phyloP scores from a whole-genome alignment of 192 early-diverging fungal species.

The Phlyctochytrium bullatum region DNA sequence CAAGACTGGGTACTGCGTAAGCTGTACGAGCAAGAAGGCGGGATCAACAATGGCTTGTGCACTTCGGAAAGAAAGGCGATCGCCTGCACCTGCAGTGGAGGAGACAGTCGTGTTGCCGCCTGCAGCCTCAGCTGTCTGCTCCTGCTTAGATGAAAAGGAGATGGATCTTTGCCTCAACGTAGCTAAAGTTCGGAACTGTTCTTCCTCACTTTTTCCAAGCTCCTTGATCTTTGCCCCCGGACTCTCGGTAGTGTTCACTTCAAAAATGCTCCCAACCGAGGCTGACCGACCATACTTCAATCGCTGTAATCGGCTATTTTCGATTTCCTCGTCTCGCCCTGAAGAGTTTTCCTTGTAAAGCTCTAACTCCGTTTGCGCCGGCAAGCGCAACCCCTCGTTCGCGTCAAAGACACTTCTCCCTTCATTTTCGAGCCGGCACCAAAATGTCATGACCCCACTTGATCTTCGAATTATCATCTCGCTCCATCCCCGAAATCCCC shows the following conservation, averaged over 20 bases:
- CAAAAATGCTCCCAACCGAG: neutral
- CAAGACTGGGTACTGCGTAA: constrained; percentile 70
- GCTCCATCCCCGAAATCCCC: constrained; percentile 66
- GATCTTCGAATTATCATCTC: constrained; percentile 82
- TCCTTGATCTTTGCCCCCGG: neutral
- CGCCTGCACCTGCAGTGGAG: neutral
- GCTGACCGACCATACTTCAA: neutral
- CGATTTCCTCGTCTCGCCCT: neutral
- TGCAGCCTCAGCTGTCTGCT: too few species aligned
- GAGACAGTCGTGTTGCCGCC: neutral
- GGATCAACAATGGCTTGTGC: constrained; percentile 32
- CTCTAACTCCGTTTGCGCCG: constrained; percentile 21
- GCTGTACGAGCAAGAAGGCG: constrained; percentile 60
- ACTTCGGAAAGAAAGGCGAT: neutral
- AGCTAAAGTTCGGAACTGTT: too few species aligned
- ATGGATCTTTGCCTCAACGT: neutral
- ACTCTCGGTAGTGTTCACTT: neutral
- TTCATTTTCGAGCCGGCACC: constrained; percentile 68
- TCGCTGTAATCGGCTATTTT: neutral
- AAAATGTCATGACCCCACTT: constrained; percentile 70
- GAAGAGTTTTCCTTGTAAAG: too few species aligned
- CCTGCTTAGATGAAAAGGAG: neutral
- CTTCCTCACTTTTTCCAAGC: too few species aligned
- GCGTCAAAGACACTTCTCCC: constrained; percentile 30
- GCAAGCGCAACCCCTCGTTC: constrained; percentile 3